These are phyloP conservation scores for Falciphora oryzae DNA, from an alignment of 2,329 filamentous ascomycete species.

Conservation along the genomic window DNA sequence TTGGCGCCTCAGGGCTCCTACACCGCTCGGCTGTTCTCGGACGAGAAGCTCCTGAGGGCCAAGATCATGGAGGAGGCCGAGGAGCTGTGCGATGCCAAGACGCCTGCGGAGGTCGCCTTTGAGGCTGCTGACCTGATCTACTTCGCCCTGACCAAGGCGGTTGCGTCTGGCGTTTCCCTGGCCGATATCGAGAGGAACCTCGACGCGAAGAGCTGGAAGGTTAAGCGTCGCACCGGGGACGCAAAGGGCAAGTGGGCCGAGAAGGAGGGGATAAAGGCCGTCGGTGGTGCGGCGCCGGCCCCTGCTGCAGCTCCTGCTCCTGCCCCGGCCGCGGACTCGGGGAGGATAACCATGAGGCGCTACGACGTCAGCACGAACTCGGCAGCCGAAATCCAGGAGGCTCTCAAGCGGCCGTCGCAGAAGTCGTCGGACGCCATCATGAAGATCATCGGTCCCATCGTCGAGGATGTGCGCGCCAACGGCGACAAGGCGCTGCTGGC, in stretches of 20 bases:
- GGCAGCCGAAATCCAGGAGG: constrained; percentile 60
- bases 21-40: constrained; percentile 86
- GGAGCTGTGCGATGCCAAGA: constrained; percentile 81
- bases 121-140: constrained; percentile 95
- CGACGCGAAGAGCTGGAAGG: constrained; percentile 91
- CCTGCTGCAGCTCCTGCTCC: constrained; percentile 27
- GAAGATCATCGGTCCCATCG: constrained; percentile 84
- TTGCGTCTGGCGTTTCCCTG: constrained; percentile 76
- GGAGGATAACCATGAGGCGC: constrained; percentile 75
- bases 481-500: constrained; percentile 85
- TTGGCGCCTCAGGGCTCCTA: constrained; percentile 88
- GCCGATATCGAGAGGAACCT: constrained; percentile 89
- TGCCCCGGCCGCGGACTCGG: constrained; percentile 35
- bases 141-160: constrained; percentile 87
- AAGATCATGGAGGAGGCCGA: constrained; percentile 99
- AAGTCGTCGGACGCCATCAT: constrained; percentile 92
- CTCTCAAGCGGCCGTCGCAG: constrained; percentile 83
- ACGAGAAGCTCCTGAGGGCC: constrained; percentile 79
- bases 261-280: constrained; percentile 63
- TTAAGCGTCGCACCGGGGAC: constrained; percentile 87
- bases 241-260: constrained; percentile 90
- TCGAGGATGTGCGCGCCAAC: constrained; percentile 74
- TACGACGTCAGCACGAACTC: constrained; percentile 63
- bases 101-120: constrained; percentile 79
- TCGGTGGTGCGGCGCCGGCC: constrained; percentile 26